phyloP scores from a whole-genome alignment of 2,329 filamentous ascomycete species.

The Fusarium equiseti region DNA sequence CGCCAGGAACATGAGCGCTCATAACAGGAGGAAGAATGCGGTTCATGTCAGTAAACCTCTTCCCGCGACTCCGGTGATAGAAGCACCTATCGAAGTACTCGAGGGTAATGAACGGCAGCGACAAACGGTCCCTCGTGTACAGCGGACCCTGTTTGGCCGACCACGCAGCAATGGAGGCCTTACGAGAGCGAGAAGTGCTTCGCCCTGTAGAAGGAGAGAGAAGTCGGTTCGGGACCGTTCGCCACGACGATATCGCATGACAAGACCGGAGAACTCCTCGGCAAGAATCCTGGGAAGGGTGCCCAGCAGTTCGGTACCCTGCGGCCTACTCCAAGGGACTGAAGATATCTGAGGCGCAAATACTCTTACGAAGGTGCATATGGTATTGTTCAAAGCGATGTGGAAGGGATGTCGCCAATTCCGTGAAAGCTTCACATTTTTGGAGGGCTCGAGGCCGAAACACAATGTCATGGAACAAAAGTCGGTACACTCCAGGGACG shows the following conservation, averaged over 20 bases:
- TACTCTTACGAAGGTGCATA: background rate
- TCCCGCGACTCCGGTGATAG: slow-evolving; percentile 48
- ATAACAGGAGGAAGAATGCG: background rate
- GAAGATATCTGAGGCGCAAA: background rate
- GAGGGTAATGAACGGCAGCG: background rate
- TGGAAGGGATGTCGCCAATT: background rate
- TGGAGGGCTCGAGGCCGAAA: slow-evolving; percentile 4
- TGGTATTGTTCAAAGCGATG: background rate
- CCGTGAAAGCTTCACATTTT: slow-evolving; percentile 4
- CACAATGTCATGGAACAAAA: background rate
- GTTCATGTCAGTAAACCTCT: slow-evolving; percentile 47
- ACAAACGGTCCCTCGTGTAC: slow-evolving; percentile 14
- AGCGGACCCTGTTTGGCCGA: slow-evolving; percentile 9
- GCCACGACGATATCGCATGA: slow-evolving; percentile 1
- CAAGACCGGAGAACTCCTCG: background rate
- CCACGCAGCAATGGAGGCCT: background rate
- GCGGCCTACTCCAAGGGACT: background rate
- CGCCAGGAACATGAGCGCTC: slow-evolving; percentile 26
- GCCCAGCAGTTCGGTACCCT: background rate
- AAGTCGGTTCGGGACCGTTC: background rate
- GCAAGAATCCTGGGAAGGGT: background rate
- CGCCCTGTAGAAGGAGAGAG: background rate
- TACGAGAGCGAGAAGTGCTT: slow-evolving; percentile 23
- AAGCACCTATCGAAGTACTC: slow-evolving; percentile 40
- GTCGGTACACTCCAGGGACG: background rate